Evolutionary conservation across 2,329 filamentous ascomycete genomes (phyloP).

Genomic region (Botrytis sinoallii): DNA sequence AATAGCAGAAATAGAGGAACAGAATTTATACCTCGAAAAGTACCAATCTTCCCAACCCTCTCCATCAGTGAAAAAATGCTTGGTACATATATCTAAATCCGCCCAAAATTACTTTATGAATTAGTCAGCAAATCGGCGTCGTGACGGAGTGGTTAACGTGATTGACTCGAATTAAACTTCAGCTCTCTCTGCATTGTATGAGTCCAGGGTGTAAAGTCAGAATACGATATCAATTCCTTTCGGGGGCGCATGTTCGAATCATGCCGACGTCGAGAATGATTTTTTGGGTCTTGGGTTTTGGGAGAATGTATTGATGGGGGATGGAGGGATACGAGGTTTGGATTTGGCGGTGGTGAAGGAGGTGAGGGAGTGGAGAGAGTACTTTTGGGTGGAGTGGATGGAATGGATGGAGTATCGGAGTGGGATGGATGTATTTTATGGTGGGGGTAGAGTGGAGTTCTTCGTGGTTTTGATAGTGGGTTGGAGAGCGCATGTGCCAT

Average conservation of each 20-base stretch:
- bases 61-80: neutral
- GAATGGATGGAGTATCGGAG: no score
- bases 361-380: neutral
- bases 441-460: neutral
- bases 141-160: constrained; percentile 10
- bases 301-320: neutral
- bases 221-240: neutral
- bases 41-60: neutral
- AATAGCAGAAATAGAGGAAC: neutral
- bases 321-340: neutral
- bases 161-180: neutral
- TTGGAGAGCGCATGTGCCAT: neutral
- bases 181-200: accelerated
- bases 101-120: neutral
- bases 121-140: constrained; percentile 1
- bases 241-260: constrained; percentile 7
- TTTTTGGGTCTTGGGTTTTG: neutral
- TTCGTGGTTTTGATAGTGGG: neutral
- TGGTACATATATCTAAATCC: neutral
- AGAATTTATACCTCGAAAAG: neutral
- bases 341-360: neutral
- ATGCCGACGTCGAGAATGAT: neutral
- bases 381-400: no score
- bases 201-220: accelerated
- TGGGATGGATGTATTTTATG: neutral